Evolutionary conservation across 768 basidiomycete genomes (phyloP).

Genomic region (Botryobasidium botryosum): DNA sequence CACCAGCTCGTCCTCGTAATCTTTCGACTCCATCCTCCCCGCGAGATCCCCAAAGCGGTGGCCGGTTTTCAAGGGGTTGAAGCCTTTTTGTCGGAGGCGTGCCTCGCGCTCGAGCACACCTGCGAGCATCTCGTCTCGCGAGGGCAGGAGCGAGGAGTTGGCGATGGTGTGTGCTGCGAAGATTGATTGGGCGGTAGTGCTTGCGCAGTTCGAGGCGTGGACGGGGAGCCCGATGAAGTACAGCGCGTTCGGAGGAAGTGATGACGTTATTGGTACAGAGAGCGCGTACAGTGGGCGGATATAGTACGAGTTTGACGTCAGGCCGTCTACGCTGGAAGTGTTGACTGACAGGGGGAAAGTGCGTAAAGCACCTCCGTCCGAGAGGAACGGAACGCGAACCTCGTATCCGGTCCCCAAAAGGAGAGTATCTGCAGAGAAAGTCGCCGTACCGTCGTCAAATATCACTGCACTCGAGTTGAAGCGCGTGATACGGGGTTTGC

Average conservation of each 20-base stretch:
- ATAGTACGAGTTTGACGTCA: conserved; percentile 35
- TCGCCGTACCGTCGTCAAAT: conserved; percentile 30
- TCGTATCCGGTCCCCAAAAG: conserved; percentile 42
- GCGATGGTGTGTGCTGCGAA: conserved; percentile 31
- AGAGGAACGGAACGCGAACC: conserved; percentile 33
- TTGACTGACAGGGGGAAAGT: too few species aligned
- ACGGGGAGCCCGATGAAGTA: conserved; percentile 39
- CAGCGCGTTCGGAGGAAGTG: conserved; percentile 33
- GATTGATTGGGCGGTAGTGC: conserved; percentile 33
- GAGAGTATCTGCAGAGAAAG: conserved; percentile 28
- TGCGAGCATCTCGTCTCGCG: conserved; percentile 24
- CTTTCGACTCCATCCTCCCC: conserved; percentile 17
- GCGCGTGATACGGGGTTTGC: conserved; percentile 31
- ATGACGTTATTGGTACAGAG: conserved; percentile 33
- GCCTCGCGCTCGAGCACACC: conserved; percentile 29
- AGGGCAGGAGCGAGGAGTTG: conserved; percentile 26
- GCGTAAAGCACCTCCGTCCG: conserved; percentile 11
- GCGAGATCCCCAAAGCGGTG: conserved; percentile 28
- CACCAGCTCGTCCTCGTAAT: conserved; percentile 22
- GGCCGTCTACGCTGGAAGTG: conserved; percentile 5
- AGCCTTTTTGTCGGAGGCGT: conserved; percentile 24
- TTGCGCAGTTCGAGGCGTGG: conserved; percentile 31
- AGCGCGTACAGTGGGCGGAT: conserved; percentile 38
- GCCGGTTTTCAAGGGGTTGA: conserved; percentile 33
- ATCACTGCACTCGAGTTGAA: conserved; percentile 30